Evolutionary conservation across 805 yeast species (phyloP).

Genomic region (Saccharomycodes ludwigii): DNA sequence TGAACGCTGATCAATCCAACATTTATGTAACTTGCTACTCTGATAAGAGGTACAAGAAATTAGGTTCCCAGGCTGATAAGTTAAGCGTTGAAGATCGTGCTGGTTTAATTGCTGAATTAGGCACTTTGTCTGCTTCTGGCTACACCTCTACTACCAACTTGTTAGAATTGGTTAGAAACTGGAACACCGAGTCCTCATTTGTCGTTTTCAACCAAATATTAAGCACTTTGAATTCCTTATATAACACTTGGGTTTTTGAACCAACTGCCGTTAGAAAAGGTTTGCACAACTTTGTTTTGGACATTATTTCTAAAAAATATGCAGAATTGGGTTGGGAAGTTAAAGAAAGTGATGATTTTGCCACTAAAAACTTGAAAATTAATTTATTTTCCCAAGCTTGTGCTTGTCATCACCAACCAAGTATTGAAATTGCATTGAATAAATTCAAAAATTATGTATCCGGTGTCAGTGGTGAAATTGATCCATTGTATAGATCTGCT

Average conservation of each 20-base stretch:
- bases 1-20: constrained; percentile 65
- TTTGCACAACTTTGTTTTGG: constrained; percentile 38
- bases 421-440: constrained; percentile 33
- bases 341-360: constrained; percentile 39
- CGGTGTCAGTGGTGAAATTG: constrained; percentile 58
- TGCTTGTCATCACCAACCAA: constrained; percentile 34
- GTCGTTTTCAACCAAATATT: constrained; percentile 59
- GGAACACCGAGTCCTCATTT: constrained; percentile 48
- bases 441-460: constrained; percentile 40
- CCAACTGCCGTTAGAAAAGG: constrained; percentile 33
- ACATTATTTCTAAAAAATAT: constrained; percentile 43
- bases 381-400: constrained; percentile 51
- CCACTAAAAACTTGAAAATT: constrained; percentile 55
- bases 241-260: constrained; percentile 45
- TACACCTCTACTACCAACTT: constrained; percentile 49
- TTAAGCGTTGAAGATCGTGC: constrained; percentile 67
- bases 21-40: constrained; percentile 64
- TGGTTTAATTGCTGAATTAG: constrained; percentile 73
- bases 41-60: constrained; percentile 53
- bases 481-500: constrained; percentile 59
- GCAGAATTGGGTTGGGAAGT: constrained; percentile 56
- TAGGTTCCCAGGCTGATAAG: constrained; percentile 44
- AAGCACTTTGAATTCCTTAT: constrained; percentile 34
- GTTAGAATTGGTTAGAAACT: constrained; percentile 43
- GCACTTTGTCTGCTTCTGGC: constrained; percentile 60